These are phyloP conservation scores for Penicillium hesseltinei DNA, from an alignment of 2,329 filamentous ascomycete species.

Conservation along the genomic window DNA sequence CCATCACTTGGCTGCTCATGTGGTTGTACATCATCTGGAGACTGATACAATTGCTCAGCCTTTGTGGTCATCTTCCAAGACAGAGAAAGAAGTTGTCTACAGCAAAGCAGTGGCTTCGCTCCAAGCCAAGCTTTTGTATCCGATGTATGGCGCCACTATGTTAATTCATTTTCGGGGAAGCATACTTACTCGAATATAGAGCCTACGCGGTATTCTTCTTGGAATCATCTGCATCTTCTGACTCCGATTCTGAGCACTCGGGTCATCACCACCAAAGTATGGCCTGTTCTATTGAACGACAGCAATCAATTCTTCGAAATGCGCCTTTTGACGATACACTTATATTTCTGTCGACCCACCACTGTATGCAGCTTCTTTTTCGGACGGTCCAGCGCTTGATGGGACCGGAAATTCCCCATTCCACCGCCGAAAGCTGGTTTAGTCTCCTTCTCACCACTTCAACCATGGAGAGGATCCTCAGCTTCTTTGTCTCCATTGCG, in stretches of 20 bases:
- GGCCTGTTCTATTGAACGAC: conserved; percentile 12
- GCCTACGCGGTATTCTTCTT: conserved; percentile 29
- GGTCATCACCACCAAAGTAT: background rate
- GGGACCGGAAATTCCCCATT: conserved; percentile 24
- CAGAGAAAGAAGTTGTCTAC: conserved; percentile 26
- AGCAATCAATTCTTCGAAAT: conserved; percentile 24
- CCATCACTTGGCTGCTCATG: conserved; percentile 26
- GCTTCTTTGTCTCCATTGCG: conserved; percentile 23
- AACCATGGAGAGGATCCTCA: conserved; percentile 25
- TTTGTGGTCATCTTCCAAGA: conserved; percentile 25
- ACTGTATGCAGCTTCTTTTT: conserved; percentile 28
- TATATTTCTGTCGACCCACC: conserved; percentile 26
- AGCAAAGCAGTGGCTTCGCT: conserved; percentile 23
- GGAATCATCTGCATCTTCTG: conserved; percentile 17
- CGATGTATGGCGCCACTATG: conserved; percentile 17
- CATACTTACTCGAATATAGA: conserved; percentile 8
- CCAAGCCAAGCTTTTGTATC: conserved; percentile 22
- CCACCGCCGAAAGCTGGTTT: conserved; percentile 27
- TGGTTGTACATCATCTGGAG: conserved; percentile 24
- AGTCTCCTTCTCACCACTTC: conserved; percentile 28
- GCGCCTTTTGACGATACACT: conserved; percentile 25
- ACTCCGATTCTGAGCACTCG: background rate
- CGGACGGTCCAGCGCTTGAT: conserved; percentile 25
- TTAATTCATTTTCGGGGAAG: background rate
- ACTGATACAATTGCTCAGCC: conserved; percentile 17